Percentiles rank a stretch among this genome's conserved stretches.
Conservation (phyloP, 1,284 basidiomycete genomes). For the Leccinum solheimii region DNA sequence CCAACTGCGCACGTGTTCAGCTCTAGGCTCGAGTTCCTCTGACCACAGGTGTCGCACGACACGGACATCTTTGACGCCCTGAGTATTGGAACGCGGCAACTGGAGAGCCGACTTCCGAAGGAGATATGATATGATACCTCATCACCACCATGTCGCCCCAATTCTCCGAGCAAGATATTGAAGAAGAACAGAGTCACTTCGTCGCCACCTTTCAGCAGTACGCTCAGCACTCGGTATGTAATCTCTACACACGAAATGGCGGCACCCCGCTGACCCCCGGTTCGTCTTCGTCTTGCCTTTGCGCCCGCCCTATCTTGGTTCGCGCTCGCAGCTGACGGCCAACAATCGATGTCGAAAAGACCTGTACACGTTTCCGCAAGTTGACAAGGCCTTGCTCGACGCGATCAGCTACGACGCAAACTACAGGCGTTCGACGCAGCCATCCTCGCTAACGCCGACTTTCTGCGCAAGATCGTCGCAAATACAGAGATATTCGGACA, state of each 20-base stretch:
- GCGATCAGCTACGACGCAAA: conserved; percentile 64
- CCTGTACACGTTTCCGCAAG: conserved; percentile 57
- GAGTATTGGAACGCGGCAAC: too few relatives aligned
- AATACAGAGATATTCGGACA: conserved; percentile 75
- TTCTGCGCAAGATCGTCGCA: conserved; percentile 60
- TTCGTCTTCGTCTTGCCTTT: neutral
- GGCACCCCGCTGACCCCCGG: neutral
- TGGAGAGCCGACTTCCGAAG: neutral
- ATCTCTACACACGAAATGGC: neutral
- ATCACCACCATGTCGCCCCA: conserved; percentile 22
- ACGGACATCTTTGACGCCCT: too few relatives aligned
- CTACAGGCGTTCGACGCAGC: conserved; percentile 67
- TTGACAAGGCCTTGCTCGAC: conserved; percentile 62
- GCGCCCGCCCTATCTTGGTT: neutral
- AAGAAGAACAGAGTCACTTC: conserved; percentile 63
- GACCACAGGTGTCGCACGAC: too few relatives aligned
- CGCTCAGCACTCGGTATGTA: conserved; percentile 56
- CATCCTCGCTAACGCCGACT: conserved; percentile 68
- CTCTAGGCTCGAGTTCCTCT: too few relatives aligned
- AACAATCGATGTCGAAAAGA: conserved; percentile 78
- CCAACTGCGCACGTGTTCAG: too few relatives aligned
- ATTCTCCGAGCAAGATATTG: conserved; percentile 39
- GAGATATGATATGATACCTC: neutral
- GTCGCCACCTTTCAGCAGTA: conserved; percentile 68
- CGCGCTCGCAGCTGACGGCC: conserved; percentile 54